Evolutionary conservation across 139 green algal species (phyloP), one percentile per base, ranked within the genome.

Genomic region (Chlamydomonas sp.): DNA sequence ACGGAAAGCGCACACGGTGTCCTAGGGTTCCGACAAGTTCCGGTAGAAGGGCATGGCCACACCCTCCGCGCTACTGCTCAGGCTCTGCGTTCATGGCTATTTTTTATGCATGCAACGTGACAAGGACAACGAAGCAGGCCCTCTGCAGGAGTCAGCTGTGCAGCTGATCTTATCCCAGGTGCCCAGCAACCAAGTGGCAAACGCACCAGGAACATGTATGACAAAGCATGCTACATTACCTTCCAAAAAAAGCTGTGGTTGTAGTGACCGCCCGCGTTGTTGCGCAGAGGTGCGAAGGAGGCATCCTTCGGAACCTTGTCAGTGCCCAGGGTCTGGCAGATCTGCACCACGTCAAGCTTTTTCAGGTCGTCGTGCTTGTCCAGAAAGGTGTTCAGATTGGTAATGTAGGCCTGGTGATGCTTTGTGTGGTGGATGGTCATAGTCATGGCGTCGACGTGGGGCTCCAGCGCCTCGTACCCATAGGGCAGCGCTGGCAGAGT

Each of bases 351-450:
- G 63, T 91, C 92, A 79, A 97, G 86, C 61, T 74, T 64, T 73
- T 93, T 93, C 2, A 97, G 87, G 80, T 96, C 94, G 0, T 94
- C 91, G 83, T 93, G 92, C 82, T 96, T 96, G 58, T 94, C 90
- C 20, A 98, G 63, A 1, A 91, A 94, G 5, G 57, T 89, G 86
- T 98, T 98, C 2, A 97, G 59, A 86, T 97, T 97, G 69, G 90
- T 98, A 59, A 98, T 85, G 86, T 98, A 97, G 4, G 93, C 80
- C 71, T 95, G 88, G 85, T 98, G 96, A 80, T 98, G 95, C 92
- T 98, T 98, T 88, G 85, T 93, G 81, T 96, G 94, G 88, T 96
- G 93, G 76, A 97, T 94, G 61, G 82, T 89, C 96, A 98, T 98
- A 15, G 96, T 98, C 17, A 62, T 90, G 15, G 93, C 88, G 77